Conservation (phyloP, 345 rosid genomes). For the Pelargonium nanum region DNA sequence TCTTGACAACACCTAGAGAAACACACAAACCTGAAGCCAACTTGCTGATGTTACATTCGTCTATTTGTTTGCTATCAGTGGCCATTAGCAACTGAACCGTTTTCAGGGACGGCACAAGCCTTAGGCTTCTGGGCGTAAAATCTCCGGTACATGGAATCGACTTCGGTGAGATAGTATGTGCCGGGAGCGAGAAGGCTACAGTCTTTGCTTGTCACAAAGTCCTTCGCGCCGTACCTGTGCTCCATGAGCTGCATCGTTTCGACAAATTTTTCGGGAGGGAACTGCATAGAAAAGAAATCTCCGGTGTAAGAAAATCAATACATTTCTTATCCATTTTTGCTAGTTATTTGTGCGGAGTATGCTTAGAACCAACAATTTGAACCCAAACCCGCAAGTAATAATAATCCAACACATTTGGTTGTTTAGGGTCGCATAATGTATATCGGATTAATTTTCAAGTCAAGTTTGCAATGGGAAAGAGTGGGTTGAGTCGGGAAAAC, state of each 20-base stretch:
- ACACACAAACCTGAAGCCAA: not conserved
- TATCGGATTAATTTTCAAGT: too few species aligned
- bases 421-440: too few species aligned
- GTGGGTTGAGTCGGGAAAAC: too few species aligned
- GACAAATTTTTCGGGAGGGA: constrained; percentile 71
- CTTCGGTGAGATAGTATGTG: constrained; percentile 87
- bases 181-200: constrained; percentile 75
- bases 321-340: too few species aligned
- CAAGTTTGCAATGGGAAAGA: too few species aligned
- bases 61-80: constrained; percentile 24
- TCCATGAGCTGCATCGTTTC: constrained; percentile 88
- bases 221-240: constrained; percentile 95
- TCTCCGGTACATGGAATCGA: constrained; percentile 84
- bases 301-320: not conserved
- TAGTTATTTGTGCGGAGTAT: too few species aligned
- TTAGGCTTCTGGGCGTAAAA: constrained; percentile 63
- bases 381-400: too few species aligned
- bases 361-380: too few species aligned
- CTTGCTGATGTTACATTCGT: constrained; percentile 1
- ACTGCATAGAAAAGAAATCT: constrained; percentile 26
- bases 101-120: constrained; percentile 20
- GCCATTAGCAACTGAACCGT: constrained; percentile 57
- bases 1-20: constrained; percentile 2
- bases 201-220: constrained; percentile 88
- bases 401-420: too few species aligned